These are phyloP conservation scores for Magnolia officinalis DNA, from an alignment of 164 flowering plant genomes.

Conservation along the genomic window DNA sequence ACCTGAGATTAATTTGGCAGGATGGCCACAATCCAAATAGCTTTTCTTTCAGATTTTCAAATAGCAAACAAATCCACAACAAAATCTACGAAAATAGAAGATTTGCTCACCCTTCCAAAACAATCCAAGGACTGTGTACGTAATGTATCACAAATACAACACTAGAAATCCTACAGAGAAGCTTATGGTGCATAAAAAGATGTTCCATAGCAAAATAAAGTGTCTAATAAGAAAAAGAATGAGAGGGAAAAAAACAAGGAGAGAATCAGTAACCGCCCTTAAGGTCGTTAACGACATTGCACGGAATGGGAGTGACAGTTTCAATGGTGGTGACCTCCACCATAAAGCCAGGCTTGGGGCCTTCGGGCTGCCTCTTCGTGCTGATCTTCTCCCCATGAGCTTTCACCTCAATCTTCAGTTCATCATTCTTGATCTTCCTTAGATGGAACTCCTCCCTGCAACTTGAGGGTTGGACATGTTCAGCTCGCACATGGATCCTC, in stretches of 20 bases:
- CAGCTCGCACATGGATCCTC: slow-evolving; percentile 31
- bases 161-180: background rate
- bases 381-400: slow-evolving; percentile 30
- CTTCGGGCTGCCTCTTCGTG: slow-evolving; percentile 32
- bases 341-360: slow-evolving; percentile 35
- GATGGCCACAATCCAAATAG: no score
- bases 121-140: background rate
- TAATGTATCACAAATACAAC: background rate
- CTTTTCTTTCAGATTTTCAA: no score
- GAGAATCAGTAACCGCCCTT: slow-evolving; percentile 24
- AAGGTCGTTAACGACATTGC: slow-evolving; percentile 29
- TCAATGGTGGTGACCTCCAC: slow-evolving; percentile 36
- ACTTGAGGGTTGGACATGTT: slow-evolving; percentile 30
- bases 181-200: background rate
- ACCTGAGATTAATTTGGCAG: no score
- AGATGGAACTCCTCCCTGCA: slow-evolving; percentile 25
- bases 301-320: slow-evolving; percentile 35
- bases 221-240: background rate
- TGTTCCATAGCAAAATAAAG: no score
- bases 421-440: slow-evolving; percentile 25
- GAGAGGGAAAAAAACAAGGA: background rate
- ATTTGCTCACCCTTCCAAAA: no score
- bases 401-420: slow-evolving; percentile 28
- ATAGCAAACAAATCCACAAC: no score
- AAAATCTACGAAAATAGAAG: no score